Base-by-base conservation (phyloP, 768 basidiomycete species). In the Pleurotus tuoliensis region DNA sequence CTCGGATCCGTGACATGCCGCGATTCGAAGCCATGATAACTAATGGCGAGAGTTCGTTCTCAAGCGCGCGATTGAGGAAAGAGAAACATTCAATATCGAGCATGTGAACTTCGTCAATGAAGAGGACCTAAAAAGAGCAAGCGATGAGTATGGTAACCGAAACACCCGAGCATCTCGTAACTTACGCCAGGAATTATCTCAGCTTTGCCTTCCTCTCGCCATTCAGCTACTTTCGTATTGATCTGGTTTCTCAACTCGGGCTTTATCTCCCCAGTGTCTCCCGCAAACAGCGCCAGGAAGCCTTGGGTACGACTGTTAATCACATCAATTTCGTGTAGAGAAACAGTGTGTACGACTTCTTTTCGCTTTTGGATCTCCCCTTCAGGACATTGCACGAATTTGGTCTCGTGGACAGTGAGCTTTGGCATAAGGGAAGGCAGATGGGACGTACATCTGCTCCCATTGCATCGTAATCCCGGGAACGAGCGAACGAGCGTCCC, bases 41-140 rank as follows among this genome's bases (percentile, higher is more conserved):
- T 53, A 98, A 76, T 1, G 96, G 96, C 1, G 96, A 87, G 1
- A 98, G 79, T 59, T 96, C 95, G 58, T 87, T 87, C 69, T 99
- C 96, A 47, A 99, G 78, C 2, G 96, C 96, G 34, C 96, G 86
- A 69, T 99, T 99, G 58, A 99, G 78, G 81, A 95, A 99, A 5
- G 95, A 97, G 78, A 98, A 98, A 68, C 96, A 98, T 69, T 98
- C 96, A 60, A 99, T 98, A 70, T 99, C 96, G 62, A 99, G 86
- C 96, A 99, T 99, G 78, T 98, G 96, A 11, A 98, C 96, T 74
- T 98, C 96, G 72, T 98, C 96, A 63, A 98, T 97, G 77, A 98
- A 98, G 11, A 97, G 78, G n/a, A 97, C 92, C 92, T 95, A 27
- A 43, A 62, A 7, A 48, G 45, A 39, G 41, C 52, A 44, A 46